Evolutionary conservation across 352 stramenopile genomes (phyloP), one percentile per base, ranked within the genome.

Genomic region (Phytophthora pini): DNA sequence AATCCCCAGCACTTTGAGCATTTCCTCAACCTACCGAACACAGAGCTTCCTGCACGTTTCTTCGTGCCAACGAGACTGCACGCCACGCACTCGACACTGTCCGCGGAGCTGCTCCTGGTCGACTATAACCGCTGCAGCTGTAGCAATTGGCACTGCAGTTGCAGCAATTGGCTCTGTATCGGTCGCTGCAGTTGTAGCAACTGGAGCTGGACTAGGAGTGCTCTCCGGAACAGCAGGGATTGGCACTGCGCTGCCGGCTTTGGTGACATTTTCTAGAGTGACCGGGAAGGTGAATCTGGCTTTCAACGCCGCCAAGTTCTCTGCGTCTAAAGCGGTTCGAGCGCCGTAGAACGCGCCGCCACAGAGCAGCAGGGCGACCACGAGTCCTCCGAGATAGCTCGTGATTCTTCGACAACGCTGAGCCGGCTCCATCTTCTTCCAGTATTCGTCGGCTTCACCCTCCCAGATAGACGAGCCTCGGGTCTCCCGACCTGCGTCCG

Each of bases 41-140:
- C 83, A 92, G 20, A 90, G 70, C 59, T 85, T 89, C 43, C 77
- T 70, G 44, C 84, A 92, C 13, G 74, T 89, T 55, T 92, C 81
- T 56, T 92, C 81, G 49, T 92, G 84, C 81, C 81, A 92, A 20
- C 80, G 72, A 5, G 81, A 81, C 58, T 89, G 81, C 34, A 92
- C 84, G 7, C 81, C 84, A 3, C 76, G 76, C 6, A 89, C 79
- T 1, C 84, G 80, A 45, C 84, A 92, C 7, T 65, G 70, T 6
- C 81, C 73, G 4, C 81, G 84, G 13, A 92, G 48, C 13, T 82
- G 40, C 36, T 88, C 79, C 5, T 77, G 50, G 20, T 65, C 27
- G 24, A n/a, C 31, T 27, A 60, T 44, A 4, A 63, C 60, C 2
- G 38, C 32, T 40, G 47, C 15, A 36, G 51, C 24, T 17, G 51